Evolutionary conservation across 805 yeast genomes (phyloP), one percentile per base, ranked within the genome.

Genomic region (Pichia phayaonensis): DNA sequence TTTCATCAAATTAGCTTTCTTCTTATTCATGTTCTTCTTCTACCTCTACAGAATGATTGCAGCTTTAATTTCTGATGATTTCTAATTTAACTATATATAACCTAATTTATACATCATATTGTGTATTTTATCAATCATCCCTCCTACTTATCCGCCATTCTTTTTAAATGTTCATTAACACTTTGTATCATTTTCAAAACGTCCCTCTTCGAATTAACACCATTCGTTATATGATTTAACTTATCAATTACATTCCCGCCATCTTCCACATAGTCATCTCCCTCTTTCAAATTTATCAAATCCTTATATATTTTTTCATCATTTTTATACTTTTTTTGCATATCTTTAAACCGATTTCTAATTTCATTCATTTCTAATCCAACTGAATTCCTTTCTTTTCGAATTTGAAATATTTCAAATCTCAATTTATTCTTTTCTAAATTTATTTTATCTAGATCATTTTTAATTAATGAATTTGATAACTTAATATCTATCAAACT

Each of bases 21-120:
- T 89, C 67, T 76, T 92, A 61, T 69, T 88, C 63, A 74, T 92
- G 85, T 94, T 94, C 80, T 92, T 94, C 84, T 90, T 79, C 77
- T 92, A 90, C 77, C 79, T 92, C 64, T 92, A 90, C 78, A 82
- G 95, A 74, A 90, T 90, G 96, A 90, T 90, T 70, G 83, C 90
- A 78, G 90, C 96, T 43, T 78, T 90, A 65, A 88, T 92, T 63
- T 81, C 83, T 16, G 38, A 34, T 34, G 38, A 34, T 34, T 34
- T 34, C 20, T 34, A 34, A 34, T 34, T 34, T 16, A n/a, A 34
- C 8, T 34, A 34, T 34, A 34, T 34, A 34, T 3, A 7, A 34
- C 8, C 11, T 26, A 26, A 6, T n/a, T 26, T 26, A 26, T 26
- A 26, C 12, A 26, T 26, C 5, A 34, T 29, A 29, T n/a, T 34